phyloP scores from a whole-genome alignment of 371 early-diverging fungal species.

The Neoconidiobolus thromboides region DNA sequence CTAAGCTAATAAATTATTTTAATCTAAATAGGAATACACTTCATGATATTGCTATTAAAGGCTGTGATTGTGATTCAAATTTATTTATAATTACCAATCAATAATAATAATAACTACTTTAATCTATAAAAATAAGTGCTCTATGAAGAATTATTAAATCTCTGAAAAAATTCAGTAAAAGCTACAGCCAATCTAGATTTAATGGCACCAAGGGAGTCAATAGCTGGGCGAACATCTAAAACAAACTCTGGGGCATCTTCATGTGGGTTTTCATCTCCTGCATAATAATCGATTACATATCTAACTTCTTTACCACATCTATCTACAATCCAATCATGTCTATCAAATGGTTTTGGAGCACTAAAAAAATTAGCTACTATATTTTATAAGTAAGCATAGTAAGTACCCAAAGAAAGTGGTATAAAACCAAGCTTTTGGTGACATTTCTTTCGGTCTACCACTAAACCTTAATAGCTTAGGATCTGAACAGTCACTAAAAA shows the following conservation, averaged over 20 bases:
- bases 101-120: neutral
- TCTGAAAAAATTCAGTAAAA: slow-evolving; percentile 6
- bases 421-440: slow-evolving; percentile 61
- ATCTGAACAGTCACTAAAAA: slow-evolving; percentile 29
- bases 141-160: neutral
- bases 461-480: slow-evolving; percentile 66
- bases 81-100: neutral
- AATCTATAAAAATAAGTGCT: neutral
- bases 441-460: slow-evolving; percentile 65
- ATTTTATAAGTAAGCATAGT: too few species aligned
- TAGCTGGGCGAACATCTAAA: slow-evolving; percentile 75
- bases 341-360: slow-evolving; percentile 61
- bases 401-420: slow-evolving; percentile 42
- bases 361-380: neutral
- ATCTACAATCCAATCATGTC: slow-evolving; percentile 95
- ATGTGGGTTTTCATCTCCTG: slow-evolving; percentile 37
- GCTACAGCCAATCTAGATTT: slow-evolving; percentile 31
- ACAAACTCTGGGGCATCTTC: slow-evolving; percentile 46
- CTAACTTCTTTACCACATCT: slow-evolving; percentile 77
- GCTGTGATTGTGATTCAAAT: neutral
- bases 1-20: neutral
- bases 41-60: neutral
- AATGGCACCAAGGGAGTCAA: slow-evolving; percentile 24
- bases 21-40: neutral
- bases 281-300: slow-evolving; percentile 92